Evolutionary conservation across 352 stramenopile genomes (phyloP).

Genomic region (Phytophthora tentaculata): DNA sequence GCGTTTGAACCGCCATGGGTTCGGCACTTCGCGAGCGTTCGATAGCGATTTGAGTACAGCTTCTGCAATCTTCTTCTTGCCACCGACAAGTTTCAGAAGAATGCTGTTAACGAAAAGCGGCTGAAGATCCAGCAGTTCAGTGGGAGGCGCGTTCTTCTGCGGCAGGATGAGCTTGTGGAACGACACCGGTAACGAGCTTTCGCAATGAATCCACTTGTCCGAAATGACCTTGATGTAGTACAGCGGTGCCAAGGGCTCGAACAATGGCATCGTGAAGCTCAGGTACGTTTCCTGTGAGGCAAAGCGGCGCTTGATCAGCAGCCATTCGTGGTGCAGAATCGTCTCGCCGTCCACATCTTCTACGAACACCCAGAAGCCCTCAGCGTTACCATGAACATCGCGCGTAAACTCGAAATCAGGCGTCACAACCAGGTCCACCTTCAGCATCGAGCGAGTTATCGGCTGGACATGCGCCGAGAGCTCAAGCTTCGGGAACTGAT

Average conservation of each 20-base stretch:
- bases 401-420: constrained; percentile 98
- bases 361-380: constrained; percentile 98
- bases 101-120: constrained; percentile 93
- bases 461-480: constrained; percentile 97
- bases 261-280: constrained; percentile 97
- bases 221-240: constrained; percentile 99
- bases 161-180: constrained; percentile 99
- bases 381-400: constrained; percentile 95
- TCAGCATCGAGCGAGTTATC: constrained; percentile 97
- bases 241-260: constrained; percentile 97
- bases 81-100: constrained; percentile 66
- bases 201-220: constrained; percentile 98
- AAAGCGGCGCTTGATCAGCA: constrained; percentile 93
- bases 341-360: constrained; percentile 98
- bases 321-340: constrained; percentile 98
- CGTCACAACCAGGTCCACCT: constrained; percentile 95
- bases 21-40: constrained; percentile 44
- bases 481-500: constrained; percentile 98
- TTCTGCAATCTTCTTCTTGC: constrained; percentile 69
- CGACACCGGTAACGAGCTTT: constrained; percentile 96
- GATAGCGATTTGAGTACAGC: constrained; percentile 53
- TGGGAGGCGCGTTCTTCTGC: constrained; percentile 97
- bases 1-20: constrained; percentile 83
- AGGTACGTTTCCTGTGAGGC: constrained; percentile 82
- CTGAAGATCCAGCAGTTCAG: constrained; percentile 98